A percentile compares a stretch with the other conserved stretches of the same genome.
These are phyloP conservation scores for Chalaropsis ovoidea DNA, from an alignment of 2,329 filamentous ascomycete species.

Conservation along the genomic window DNA sequence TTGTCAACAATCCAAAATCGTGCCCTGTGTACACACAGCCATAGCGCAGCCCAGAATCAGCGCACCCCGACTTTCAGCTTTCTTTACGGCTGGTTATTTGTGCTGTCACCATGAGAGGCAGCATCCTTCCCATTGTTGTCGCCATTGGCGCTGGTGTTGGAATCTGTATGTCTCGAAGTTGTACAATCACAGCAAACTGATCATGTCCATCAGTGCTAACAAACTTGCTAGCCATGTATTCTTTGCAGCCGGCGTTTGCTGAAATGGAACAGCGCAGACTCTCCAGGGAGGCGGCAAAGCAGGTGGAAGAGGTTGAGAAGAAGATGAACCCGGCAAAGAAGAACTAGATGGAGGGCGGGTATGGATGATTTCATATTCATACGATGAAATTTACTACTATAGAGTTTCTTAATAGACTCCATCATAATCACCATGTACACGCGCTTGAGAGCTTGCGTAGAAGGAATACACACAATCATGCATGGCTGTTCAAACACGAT, in stretches of 20 bases:
- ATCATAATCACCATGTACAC: no score
- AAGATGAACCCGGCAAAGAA: conserved; percentile 11
- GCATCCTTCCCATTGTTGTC: conserved; percentile 22
- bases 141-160: conserved; percentile 23
- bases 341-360: not conserved
- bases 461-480: no score
- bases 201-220: not conserved
- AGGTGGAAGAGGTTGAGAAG: conserved; percentile 23
- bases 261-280: conserved; percentile 22
- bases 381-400: no score
- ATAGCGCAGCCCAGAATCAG: not conserved
- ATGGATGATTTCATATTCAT: not conserved
- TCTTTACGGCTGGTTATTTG: not conserved
- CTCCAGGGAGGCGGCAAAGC: conserved; percentile 12
- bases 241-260: conserved; percentile 23
- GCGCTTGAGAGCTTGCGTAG: no score
- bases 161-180: conserved; percentile 19
- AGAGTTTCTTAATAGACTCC: no score
- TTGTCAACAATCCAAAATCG: no score
- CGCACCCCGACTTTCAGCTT: not conserved
- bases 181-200: not conserved
- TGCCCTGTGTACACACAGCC: no score
- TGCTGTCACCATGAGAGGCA: conserved; percentile 21
- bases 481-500: not conserved
- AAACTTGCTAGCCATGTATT: conserved; percentile 19